These are phyloP conservation scores for Geranium rotundifolium DNA, from an alignment of 345 rosid genomes.

Conservation along the genomic window DNA sequence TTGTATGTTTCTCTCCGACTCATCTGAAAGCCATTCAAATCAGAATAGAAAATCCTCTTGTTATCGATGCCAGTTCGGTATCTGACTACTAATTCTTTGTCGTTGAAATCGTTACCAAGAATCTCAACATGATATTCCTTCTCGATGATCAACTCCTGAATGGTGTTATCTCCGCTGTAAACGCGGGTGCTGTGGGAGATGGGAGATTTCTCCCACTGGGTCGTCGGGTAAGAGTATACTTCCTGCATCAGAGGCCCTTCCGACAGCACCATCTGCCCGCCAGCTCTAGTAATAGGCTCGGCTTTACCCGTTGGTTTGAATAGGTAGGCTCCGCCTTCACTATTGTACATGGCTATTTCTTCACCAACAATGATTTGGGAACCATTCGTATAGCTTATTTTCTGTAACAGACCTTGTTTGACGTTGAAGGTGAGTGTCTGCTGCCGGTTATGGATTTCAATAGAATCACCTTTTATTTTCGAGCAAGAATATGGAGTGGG, in stretches of 20 bases:
- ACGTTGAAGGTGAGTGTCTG: slow-evolving; percentile 63
- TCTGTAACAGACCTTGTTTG: slow-evolving; percentile 57
- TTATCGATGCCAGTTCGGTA: slow-evolving; percentile 69
- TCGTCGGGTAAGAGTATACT: slow-evolving; percentile 70
- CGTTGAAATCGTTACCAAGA: slow-evolving; percentile 48
- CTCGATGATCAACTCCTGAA: slow-evolving; percentile 56
- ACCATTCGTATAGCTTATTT: slow-evolving; percentile 40
- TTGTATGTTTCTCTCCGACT: slow-evolving; percentile 87
- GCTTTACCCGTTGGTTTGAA: slow-evolving; percentile 80
- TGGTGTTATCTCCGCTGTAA: slow-evolving; percentile 47
- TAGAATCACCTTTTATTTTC: slow-evolving; percentile 40
- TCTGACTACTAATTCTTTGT: slow-evolving; percentile 74
- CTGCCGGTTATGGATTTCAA: slow-evolving; percentile 53
- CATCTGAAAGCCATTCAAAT: slow-evolving; percentile 97
- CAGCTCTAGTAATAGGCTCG: slow-evolving; percentile 43
- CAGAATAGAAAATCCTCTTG: slow-evolving; percentile 63
- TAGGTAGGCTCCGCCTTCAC: slow-evolving; percentile 85
- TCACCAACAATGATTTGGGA: slow-evolving; percentile 41
- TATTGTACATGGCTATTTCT: slow-evolving; percentile 70
- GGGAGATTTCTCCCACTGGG: slow-evolving; percentile 56
- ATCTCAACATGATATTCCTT: slow-evolving; percentile 96
- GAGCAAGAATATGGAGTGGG: slow-evolving; percentile 70
- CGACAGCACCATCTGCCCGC: slow-evolving; percentile 50
- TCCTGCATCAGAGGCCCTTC: slow-evolving; percentile 80
- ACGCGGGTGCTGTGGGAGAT: slow-evolving; percentile 71